These are phyloP conservation scores for Asterochloris erici DNA, from an alignment of 139 green algal species.

Conservation along the genomic window DNA sequence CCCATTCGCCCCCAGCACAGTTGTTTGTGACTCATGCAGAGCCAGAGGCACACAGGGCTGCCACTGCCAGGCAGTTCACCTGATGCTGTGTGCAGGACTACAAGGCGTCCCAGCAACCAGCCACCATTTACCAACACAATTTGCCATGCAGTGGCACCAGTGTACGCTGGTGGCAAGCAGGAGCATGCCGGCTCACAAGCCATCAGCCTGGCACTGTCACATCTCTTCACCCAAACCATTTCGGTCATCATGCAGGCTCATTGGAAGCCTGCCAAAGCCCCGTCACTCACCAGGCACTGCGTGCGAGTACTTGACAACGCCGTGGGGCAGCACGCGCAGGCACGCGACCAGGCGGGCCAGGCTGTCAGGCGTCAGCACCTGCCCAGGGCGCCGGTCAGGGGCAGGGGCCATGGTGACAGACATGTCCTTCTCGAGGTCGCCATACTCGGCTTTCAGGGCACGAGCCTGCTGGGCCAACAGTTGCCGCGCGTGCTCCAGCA, in stretches of 20 bases:
- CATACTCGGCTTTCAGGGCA: constrained; percentile 52
- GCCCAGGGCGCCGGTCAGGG: background rate
- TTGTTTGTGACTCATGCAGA: no score
- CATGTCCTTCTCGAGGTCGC: constrained; percentile 40
- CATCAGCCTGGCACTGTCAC: background rate
- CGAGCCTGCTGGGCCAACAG: constrained; percentile 11
- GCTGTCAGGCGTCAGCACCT: constrained; percentile 20
- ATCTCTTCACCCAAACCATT: background rate
- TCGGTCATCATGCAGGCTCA: background rate
- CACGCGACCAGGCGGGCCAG: constrained; percentile 41
- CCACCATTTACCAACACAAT: no score
- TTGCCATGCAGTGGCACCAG: background rate
- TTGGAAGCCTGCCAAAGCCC: background rate
- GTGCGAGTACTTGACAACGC: constrained; percentile 57
- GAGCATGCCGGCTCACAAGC: background rate
- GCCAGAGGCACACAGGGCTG: no score
- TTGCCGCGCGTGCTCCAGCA: background rate
- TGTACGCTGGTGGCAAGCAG: background rate
- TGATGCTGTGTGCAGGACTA: no score
- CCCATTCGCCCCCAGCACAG: no score
- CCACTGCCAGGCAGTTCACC: no score
- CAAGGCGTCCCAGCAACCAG: no score
- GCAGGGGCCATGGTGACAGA: constrained; percentile 6
- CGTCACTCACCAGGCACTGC: constrained; percentile 41
- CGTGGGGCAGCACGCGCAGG: constrained; percentile 60